These are phyloP conservation scores for Lentinus tigrinus DNA, from an alignment of 768 basidiomycete species.

Conservation along the genomic window DNA sequence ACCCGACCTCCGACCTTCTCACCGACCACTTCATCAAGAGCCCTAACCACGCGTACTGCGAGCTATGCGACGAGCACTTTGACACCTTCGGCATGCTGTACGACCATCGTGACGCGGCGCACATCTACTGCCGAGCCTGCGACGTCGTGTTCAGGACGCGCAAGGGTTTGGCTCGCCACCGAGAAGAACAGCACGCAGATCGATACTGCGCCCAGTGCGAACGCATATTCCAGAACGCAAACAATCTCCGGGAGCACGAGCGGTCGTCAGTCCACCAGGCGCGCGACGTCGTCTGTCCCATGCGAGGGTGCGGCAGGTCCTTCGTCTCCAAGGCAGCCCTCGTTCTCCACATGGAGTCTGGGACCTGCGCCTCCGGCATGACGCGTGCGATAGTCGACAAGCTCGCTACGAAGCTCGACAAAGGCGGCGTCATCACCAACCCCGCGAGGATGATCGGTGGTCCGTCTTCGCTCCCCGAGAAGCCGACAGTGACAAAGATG, in stretches of 20 bases:
- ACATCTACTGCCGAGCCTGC: slow-evolving; percentile 22
- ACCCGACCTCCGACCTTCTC: slow-evolving; percentile 36
- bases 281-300: slow-evolving; percentile 35
- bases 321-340: slow-evolving; percentile 59
- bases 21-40: slow-evolving; percentile 55
- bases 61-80: slow-evolving; percentile 47
- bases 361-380: slow-evolving; percentile 52
- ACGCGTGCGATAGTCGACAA: slow-evolving; percentile 38
- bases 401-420: slow-evolving; percentile 44
- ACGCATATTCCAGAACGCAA: slow-evolving; percentile 41
- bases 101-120: slow-evolving; percentile 39
- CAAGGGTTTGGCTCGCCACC: slow-evolving; percentile 36
- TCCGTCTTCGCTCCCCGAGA: too few relatives aligned
- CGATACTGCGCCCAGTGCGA: slow-evolving; percentile 46
- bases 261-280: slow-evolving; percentile 51
- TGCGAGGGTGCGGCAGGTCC: slow-evolving; percentile 39
- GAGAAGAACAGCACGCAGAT: slow-evolving; percentile 17
- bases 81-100: slow-evolving; percentile 36
- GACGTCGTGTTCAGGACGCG: slow-evolving; percentile 36
- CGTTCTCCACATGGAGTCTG: slow-evolving; percentile 62
- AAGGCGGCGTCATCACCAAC: slow-evolving; percentile 50
- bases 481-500: slow-evolving; percentile 29
- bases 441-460: slow-evolving; percentile 49
- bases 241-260: slow-evolving; percentile 47
- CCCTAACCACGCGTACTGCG: slow-evolving; percentile 50